phyloP scores from a whole-genome alignment of 2,329 filamentous ascomycete species.

The Colletotrichum caudatum region DNA sequence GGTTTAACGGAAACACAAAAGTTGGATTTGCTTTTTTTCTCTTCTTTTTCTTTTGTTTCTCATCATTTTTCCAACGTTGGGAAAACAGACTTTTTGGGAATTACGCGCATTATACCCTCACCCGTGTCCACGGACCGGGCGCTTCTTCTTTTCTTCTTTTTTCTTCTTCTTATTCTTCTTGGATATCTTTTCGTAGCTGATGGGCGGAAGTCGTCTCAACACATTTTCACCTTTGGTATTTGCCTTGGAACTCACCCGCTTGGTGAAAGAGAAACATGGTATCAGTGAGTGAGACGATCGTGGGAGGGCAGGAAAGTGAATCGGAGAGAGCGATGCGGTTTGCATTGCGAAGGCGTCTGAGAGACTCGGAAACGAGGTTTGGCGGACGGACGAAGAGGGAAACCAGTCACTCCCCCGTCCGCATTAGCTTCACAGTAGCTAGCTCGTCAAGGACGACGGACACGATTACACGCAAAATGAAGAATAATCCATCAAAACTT shows the following conservation, averaged over 20 bases:
- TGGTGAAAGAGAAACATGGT: constrained; percentile 4
- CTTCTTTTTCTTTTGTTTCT: not conserved
- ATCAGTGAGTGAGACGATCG: not conserved
- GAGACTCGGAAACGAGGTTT: not conserved
- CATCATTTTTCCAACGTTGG: no score
- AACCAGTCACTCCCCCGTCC: constrained; percentile 8
- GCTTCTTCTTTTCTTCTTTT: constrained; percentile 3
- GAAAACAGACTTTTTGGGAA: not conserved
- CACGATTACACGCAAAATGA: not conserved
- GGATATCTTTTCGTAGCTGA: not conserved
- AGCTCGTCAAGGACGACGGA: constrained; percentile 2
- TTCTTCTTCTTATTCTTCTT: constrained; percentile 3
- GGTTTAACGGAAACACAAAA: constrained; percentile 17
- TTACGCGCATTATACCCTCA: constrained; percentile 41
- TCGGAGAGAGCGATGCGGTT: no score
- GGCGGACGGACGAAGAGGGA: constrained; percentile 3
- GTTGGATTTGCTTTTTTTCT: constrained; percentile 14
- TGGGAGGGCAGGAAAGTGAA: not conserved
- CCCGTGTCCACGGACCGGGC: constrained; percentile 25
- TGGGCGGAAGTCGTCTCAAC: constrained; percentile 3
- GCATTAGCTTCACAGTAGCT: constrained; percentile 28
- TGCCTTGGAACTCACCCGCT: not conserved
- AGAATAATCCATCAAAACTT: no score
- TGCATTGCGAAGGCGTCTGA: constrained; percentile 35
- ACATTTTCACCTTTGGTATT: not conserved